Percentiles rank a stretch among this genome's conserved stretches.
phyloP scores from a whole-genome alignment of 805 yeast species.

The Starmerella vaccinii region DNA sequence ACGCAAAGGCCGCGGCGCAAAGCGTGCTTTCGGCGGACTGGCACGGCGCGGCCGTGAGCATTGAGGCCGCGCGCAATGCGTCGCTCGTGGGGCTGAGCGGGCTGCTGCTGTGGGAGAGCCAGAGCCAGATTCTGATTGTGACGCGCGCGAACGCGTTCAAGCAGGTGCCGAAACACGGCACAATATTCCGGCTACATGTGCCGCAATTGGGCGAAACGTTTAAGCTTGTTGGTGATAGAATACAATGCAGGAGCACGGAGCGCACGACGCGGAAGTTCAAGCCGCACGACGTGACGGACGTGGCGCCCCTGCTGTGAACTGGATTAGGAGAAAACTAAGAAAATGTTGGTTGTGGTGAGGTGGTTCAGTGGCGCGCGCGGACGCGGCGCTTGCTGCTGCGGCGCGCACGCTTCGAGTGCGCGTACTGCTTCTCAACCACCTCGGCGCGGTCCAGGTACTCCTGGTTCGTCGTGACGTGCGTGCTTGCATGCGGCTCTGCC shows the following conservation, averaged over 20 bases:
- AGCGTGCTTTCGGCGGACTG: constrained; percentile 66
- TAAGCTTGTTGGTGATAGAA: constrained; percentile 71
- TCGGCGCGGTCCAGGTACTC: constrained; percentile 7
- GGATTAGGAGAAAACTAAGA: not conserved
- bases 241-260: constrained; percentile 65
- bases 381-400: constrained; percentile 3
- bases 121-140: constrained; percentile 55
- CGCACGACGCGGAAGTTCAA: constrained; percentile 80
- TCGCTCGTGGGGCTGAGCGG: constrained; percentile 56
- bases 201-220: constrained; percentile 44
- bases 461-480: constrained; percentile 12
- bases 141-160: constrained; percentile 37
- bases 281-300: constrained; percentile 59
- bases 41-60: constrained; percentile 61
- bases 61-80: constrained; percentile 46
- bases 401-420: constrained; percentile 6
- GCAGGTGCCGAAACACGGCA: constrained; percentile 56
- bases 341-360: not conserved
- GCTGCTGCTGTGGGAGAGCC: constrained; percentile 76
- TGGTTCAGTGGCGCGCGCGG: not conserved
- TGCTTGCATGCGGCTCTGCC: constrained; percentile 1
- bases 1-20: constrained; percentile 18
- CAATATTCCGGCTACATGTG: constrained; percentile 30
- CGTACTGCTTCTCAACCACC: not conserved
- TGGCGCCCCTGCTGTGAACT: constrained; percentile 25